phyloP scores from a whole-genome alignment of 2,329 filamentous ascomycete genomes.

The Fusarium poae region DNA sequence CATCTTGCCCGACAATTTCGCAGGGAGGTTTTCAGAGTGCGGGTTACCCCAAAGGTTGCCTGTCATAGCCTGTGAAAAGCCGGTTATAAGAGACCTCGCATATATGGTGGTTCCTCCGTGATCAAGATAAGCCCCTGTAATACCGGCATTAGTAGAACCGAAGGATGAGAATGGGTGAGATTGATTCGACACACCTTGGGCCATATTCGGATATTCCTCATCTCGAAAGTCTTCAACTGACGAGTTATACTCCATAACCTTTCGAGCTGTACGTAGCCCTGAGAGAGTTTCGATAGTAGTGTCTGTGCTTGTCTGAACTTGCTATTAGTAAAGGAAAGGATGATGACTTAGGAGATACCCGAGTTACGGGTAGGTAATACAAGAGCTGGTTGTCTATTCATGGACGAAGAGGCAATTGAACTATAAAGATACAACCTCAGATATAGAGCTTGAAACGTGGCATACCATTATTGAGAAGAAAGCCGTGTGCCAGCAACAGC shows the following conservation, averaged over 20 bases:
- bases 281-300: slow-evolving; percentile 24
- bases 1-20: slow-evolving; percentile 67
- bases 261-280: slow-evolving; percentile 13
- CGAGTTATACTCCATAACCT: slow-evolving; percentile 46
- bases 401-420: neutral
- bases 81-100: slow-evolving; percentile 67
- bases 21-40: slow-evolving; percentile 73
- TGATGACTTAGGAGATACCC: neutral
- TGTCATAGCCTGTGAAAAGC: slow-evolving; percentile 68
- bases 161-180: neutral
- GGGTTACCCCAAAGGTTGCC: slow-evolving; percentile 75
- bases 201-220: slow-evolving; percentile 48
- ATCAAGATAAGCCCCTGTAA: slow-evolving; percentile 64
- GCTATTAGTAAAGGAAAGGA: neutral
- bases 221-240: slow-evolving; percentile 45
- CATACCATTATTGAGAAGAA: slow-evolving; percentile 39
- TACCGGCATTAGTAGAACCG: slow-evolving; percentile 14
- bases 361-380: neutral
- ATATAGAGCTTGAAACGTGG: neutral
- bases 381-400: neutral
- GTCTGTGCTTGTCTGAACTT: slow-evolving; percentile 25
- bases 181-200: slow-evolving; percentile 39
- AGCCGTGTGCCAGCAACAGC: slow-evolving; percentile 13
- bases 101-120: slow-evolving; percentile 71
- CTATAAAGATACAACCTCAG: neutral